Base-by-base conservation (phyloP, 2,329 filamentous ascomycete genomes). In the Calonectria henricotiae region DNA sequence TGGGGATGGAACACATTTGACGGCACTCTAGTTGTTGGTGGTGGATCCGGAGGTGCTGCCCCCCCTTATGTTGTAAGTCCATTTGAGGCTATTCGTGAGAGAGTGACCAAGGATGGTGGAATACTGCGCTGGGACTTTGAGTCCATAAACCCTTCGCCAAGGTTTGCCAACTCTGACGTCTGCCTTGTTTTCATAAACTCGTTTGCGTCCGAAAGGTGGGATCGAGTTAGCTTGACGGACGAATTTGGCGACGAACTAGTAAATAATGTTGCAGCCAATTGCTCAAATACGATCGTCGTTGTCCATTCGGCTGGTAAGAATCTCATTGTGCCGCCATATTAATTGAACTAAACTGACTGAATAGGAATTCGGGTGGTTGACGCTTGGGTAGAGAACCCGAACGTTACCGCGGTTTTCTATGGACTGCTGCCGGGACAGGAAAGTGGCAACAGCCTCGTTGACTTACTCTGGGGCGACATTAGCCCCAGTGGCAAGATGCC, bases 161-260 rank as follows among this genome's bases (percentile, higher is more conserved):
- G 88, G 89, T 76, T 83, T 90, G 81, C 77, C 91, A 86, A 79
- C 85, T 83, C 80, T 93, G 79, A 91, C 91, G 58, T 82, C 90
- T 75, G 85, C 80, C 1, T 99, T 47, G 95, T 98, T 11, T 98
- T 98, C 76, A 95, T 94, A 78, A 98, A 98, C 75, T 91, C 95
- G 13, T 89, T 95, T 79, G 89, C 92, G 3, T 96, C 96, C 64
- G 96, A 98, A 83, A 95, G 94, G 5, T 98, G 90, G 83, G 94
- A 99, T 83, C 86, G 98, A 41, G 98, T 95, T 0, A 86, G 98
- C 0, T 98, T 96, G 96, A 87, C 92, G 69, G 88, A 91, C 69
- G 95, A 58, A n/a, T 58, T 58, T 37, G 51, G 94, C 46, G 94
- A 98, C 11, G 30, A 51, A 5, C 20, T 63, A 1, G 44, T 63